phyloP scores from a whole-genome alignment of 345 rosid genomes.

The Moricandia arvensis region DNA sequence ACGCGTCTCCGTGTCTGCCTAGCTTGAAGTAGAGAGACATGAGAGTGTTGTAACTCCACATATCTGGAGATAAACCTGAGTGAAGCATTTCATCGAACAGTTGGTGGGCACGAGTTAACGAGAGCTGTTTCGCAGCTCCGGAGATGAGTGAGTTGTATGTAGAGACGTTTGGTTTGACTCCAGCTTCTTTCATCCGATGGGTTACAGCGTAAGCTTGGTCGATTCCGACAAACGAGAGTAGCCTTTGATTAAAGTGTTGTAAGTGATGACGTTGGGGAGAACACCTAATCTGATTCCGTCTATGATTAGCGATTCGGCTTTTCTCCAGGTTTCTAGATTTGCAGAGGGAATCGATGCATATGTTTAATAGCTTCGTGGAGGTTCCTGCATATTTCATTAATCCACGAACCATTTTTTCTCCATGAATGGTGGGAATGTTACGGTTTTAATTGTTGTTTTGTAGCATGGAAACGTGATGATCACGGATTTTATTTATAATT shows the following conservation, averaged over 20 bases:
- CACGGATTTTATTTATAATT: neutral
- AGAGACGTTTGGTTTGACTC: slow-evolving; percentile 55
- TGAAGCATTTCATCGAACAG: slow-evolving; percentile 83
- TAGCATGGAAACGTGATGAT: neutral
- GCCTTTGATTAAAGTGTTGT: slow-evolving; percentile 56
- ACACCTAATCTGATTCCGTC: slow-evolving; percentile 74
- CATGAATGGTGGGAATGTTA: neutral
- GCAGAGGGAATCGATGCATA: slow-evolving; percentile 54
- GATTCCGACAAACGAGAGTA: slow-evolving; percentile 55
- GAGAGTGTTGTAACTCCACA: slow-evolving; percentile 70
- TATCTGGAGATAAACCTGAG: slow-evolving; percentile 53
- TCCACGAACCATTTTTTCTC: slow-evolving; percentile 18
- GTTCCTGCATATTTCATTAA: slow-evolving; percentile 35
- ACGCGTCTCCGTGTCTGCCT: slow-evolving; percentile 60
- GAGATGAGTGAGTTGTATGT: slow-evolving; percentile 74
- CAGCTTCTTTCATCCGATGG: slow-evolving; percentile 60
- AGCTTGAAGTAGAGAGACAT: slow-evolving; percentile 66
- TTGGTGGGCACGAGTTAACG: slow-evolving; percentile 38
- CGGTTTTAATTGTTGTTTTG: neutral
- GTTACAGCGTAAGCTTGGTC: slow-evolving; percentile 57
- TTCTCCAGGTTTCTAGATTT: slow-evolving; percentile 51
- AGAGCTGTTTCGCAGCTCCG: slow-evolving; percentile 45
- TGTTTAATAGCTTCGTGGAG: slow-evolving; percentile 67
- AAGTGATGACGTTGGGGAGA: slow-evolving; percentile 71
- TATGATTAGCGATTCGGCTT: slow-evolving; percentile 57